Evolutionary conservation across 176 grass and related monocot genomes (phyloP).

Genomic region (Triticum timopheevii): DNA sequence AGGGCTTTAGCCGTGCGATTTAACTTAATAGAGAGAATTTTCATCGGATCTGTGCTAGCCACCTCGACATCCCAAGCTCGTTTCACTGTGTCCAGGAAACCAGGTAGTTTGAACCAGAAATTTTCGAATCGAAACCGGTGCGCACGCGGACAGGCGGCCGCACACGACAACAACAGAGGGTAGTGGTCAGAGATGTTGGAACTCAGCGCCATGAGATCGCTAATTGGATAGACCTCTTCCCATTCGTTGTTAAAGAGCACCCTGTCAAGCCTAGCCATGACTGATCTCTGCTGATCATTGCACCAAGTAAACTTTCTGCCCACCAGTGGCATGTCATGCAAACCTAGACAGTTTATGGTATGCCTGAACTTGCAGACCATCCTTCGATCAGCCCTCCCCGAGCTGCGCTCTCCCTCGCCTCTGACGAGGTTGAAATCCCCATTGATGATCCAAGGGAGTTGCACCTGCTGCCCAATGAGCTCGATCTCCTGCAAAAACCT

Average conservation of each 20-base stretch:
- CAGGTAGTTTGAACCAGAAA: background rate
- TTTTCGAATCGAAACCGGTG: background rate
- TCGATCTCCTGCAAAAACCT: no score
- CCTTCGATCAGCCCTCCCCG: no score
- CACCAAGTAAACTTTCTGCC: background rate
- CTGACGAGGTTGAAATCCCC: no score
- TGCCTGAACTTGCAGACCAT: background rate
- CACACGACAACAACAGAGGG: background rate
- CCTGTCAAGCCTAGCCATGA: background rate
- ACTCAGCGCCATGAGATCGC: background rate
- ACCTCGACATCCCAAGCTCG: background rate
- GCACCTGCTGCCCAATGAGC: no score
- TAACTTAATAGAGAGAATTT: background rate
- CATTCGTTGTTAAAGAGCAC: background rate
- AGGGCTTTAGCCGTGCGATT: background rate
- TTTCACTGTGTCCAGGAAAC: background rate
- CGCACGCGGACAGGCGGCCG: background rate
- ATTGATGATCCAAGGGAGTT: no score
- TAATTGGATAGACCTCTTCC: background rate
- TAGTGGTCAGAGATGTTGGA: background rate
- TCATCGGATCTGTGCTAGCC: no score
- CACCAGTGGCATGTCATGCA: background rate
- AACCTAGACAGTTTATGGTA: background rate
- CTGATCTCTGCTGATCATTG: background rate
- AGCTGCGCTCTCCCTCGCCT: no score